Percentiles rank a stretch among this genome's conserved stretches.
Conservation (phyloP, 192 early-diverging fungal species). For the Coemansia sp. region DNA sequence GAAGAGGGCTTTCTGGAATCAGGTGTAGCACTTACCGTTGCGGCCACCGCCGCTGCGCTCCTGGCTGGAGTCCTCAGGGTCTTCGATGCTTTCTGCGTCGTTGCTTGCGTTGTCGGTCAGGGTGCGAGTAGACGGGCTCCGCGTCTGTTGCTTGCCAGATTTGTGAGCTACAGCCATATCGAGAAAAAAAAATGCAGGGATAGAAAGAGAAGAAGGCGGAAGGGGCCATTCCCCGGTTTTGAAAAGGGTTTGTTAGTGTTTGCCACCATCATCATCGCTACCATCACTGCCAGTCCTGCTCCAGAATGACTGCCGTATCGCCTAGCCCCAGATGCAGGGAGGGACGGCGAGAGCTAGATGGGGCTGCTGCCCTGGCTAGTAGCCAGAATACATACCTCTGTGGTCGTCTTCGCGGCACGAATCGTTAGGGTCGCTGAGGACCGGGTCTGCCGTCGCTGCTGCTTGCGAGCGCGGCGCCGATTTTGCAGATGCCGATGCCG, state of each 20-base stretch:
- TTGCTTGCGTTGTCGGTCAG: slow-evolving; percentile 2
- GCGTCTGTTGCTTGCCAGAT: slow-evolving; percentile 8
- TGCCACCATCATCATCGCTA: background rate
- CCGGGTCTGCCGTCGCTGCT: slow-evolving; percentile 1
- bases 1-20: too few relatives aligned
- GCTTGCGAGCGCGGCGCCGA: background rate
- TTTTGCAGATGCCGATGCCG: background rate
- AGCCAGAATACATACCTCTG: slow-evolving; percentile 1
- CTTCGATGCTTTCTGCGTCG: slow-evolving; percentile 7
- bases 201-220: background rate
- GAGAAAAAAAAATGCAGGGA: background rate
- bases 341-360: too few relatives aligned
- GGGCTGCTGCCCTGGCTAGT: too few relatives aligned
- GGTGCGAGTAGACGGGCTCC: slow-evolving; percentile 4
- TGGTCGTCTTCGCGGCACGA: background rate
- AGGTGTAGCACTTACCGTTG: slow-evolving; percentile 41
- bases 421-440: slow-evolving; percentile 1
- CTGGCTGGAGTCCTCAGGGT: background rate
- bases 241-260: background rate
- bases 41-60: slow-evolving; percentile 20
- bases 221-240: background rate
- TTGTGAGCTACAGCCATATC: slow-evolving; percentile 5
- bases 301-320: too few relatives aligned
- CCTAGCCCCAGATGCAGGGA: too few relatives aligned
- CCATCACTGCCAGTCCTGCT: background rate